These are phyloP conservation scores for Cordyceps militaris DNA, from an alignment of 2,329 filamentous ascomycete species.

Conservation along the genomic window DNA sequence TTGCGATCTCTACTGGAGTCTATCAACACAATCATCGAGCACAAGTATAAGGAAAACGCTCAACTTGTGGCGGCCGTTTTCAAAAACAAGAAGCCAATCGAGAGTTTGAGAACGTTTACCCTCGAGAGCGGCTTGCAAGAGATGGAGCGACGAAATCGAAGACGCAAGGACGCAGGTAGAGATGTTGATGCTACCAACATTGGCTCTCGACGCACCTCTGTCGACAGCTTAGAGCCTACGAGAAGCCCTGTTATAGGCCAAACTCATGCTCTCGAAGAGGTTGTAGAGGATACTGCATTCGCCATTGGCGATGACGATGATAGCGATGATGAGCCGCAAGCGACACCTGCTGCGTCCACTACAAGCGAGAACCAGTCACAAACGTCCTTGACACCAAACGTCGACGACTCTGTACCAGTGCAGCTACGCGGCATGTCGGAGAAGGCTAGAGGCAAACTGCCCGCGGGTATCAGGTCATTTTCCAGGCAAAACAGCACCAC, in stretches of 20 bases:
- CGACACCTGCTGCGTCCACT: constrained; percentile 55
- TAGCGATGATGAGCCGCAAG: constrained; percentile 40
- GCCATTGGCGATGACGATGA: constrained; percentile 67
- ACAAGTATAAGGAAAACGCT: constrained; percentile 75
- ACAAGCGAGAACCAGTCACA: constrained; percentile 56
- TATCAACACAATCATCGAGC: constrained; percentile 82
- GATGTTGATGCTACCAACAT: constrained; percentile 43
- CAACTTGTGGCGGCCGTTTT: constrained; percentile 74
- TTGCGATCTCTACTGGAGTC: constrained; percentile 79
- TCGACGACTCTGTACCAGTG: constrained; percentile 72
- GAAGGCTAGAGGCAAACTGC: constrained; percentile 94
- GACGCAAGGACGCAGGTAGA: constrained; percentile 55
- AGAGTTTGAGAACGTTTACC: constrained; percentile 79
- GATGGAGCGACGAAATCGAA: constrained; percentile 70
- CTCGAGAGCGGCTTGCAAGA: constrained; percentile 89
- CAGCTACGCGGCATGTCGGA: constrained; percentile 92
- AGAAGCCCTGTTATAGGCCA: constrained; percentile 22
- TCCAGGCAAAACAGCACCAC: constrained; percentile 86
- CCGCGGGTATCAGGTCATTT: constrained; percentile 72
- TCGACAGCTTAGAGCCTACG: constrained; percentile 62
- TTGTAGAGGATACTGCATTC: constrained; percentile 66
- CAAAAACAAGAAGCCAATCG: constrained; percentile 74
- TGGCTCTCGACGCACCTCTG: constrained; percentile 51
- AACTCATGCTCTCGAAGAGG: constrained; percentile 24
- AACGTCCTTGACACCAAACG: constrained; percentile 59